These are phyloP conservation scores for Aspergillus piperis DNA, from an alignment of 2,329 filamentous ascomycete species.

Conservation along the genomic window DNA sequence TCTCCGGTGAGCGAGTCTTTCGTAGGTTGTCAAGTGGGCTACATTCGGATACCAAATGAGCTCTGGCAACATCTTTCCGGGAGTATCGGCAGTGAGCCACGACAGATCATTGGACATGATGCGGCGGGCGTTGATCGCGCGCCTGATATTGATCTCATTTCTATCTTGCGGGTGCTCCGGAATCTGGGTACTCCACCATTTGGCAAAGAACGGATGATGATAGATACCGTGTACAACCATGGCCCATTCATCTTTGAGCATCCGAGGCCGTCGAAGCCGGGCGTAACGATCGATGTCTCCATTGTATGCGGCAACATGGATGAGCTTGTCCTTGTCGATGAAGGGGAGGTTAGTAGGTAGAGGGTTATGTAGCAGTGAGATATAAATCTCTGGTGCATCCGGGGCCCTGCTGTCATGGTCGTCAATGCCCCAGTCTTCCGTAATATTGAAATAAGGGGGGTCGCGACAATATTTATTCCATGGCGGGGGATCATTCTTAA, in stretches of 20 bases:
- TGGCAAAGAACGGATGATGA: constrained; percentile 41
- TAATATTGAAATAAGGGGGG: too few relatives aligned
- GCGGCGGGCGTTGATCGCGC: neutral
- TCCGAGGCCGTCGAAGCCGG: constrained; percentile 34
- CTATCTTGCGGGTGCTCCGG: neutral
- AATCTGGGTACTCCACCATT: constrained; percentile 29
- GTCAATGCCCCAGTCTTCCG: too few relatives aligned
- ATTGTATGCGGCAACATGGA: constrained; percentile 40
- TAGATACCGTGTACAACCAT: constrained; percentile 41
- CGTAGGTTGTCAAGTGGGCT: too few relatives aligned
- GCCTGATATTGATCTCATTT: neutral
- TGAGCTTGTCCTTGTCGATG: constrained; percentile 42
- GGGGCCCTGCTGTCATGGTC: too few relatives aligned
- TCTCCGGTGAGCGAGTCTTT: too few relatives aligned
- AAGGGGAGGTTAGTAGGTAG: constrained; percentile 41
- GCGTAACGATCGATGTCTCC: constrained; percentile 46
- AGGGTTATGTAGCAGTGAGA: constrained; percentile 27
- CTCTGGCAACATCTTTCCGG: too few relatives aligned
- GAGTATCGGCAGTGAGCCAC: too few relatives aligned
- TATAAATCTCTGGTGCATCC: neutral
- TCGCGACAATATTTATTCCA: too few relatives aligned
- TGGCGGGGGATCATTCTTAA: neutral
- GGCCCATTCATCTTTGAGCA: constrained; percentile 26
- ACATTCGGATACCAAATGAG: too few relatives aligned
- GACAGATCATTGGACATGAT: constrained; percentile 7